These are phyloP conservation scores for Oryza meyeriana DNA, from an alignment of 176 grass and related monocot species.

Conservation along the genomic window DNA sequence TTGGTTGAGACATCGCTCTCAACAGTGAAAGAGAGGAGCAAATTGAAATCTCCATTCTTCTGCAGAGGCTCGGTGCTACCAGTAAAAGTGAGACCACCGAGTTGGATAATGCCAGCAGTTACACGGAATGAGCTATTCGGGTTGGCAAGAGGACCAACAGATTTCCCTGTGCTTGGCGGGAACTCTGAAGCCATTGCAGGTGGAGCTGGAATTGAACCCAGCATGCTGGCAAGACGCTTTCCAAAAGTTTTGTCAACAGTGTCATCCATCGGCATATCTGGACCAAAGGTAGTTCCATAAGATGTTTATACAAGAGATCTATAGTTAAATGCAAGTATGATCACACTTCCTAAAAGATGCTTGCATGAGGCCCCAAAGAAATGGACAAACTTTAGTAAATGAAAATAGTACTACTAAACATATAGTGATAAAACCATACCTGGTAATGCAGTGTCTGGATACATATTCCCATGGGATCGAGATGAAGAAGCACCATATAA, in stretches of 20 bases:
- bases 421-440: slow-evolving; percentile 32
- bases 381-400: background rate
- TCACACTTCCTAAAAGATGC: background rate
- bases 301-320: background rate
- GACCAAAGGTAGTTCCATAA: background rate
- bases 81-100: slow-evolving; percentile 34
- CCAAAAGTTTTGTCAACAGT: slow-evolving; percentile 46
- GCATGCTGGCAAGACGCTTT: slow-evolving; percentile 57
- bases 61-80: slow-evolving; percentile 9
- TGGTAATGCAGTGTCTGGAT: slow-evolving; percentile 31
- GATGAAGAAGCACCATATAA: slow-evolving; percentile 35
- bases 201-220: slow-evolving; percentile 63
- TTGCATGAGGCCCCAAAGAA: background rate
- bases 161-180: slow-evolving; percentile 45
- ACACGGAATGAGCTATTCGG: slow-evolving; percentile 52
- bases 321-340: background rate
- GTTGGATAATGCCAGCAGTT: slow-evolving; percentile 61
- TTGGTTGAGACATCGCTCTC: slow-evolving; percentile 35
- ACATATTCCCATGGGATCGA: slow-evolving; percentile 17
- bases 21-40: slow-evolving; percentile 49
- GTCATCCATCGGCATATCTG: slow-evolving; percentile 43
- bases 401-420: background rate
- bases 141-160: slow-evolving; percentile 19
- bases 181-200: slow-evolving; percentile 68
- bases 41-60: slow-evolving; percentile 54